These are phyloP conservation scores for Stachybotrys chartarum DNA, from an alignment of 2,329 filamentous ascomycete genomes.

Conservation along the genomic window DNA sequence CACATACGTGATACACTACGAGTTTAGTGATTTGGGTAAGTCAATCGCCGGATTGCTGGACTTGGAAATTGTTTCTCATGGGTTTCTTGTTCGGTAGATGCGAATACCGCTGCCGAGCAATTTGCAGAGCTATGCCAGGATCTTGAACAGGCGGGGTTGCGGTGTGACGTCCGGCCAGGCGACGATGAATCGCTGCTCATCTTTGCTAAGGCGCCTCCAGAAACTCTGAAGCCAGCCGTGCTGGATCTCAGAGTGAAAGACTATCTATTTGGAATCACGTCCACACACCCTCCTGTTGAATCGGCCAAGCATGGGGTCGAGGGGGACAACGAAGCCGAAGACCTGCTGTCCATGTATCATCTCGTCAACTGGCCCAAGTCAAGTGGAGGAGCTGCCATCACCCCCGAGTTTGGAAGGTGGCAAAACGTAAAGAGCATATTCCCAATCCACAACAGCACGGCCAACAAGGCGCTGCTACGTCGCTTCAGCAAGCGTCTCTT, in stretches of 20 bases:
- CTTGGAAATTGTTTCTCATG: background rate
- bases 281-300: constrained; percentile 50
- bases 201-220: background rate
- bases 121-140: background rate
- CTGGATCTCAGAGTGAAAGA: constrained; percentile 50
- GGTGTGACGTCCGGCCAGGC: background rate
- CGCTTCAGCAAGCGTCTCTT: constrained; percentile 47
- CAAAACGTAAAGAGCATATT: constrained; percentile 54
- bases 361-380: constrained; percentile 52
- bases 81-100: background rate
- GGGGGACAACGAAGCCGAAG: constrained; percentile 52
- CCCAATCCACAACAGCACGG: constrained; percentile 51
- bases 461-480: constrained; percentile 50
- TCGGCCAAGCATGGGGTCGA: constrained; percentile 44
- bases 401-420: constrained; percentile 51
- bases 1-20: background rate
- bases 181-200: constrained; percentile 1
- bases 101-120: background rate
- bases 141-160: background rate
- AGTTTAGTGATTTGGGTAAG: background rate
- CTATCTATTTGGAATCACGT: constrained; percentile 65
- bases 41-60: background rate
- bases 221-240: background rate
- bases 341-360: constrained; percentile 63
- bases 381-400: constrained; percentile 56